These are phyloP conservation scores for Leishmania guyanensis DNA, from an alignment of 208 protist genomes.

Conservation along the genomic window DNA sequence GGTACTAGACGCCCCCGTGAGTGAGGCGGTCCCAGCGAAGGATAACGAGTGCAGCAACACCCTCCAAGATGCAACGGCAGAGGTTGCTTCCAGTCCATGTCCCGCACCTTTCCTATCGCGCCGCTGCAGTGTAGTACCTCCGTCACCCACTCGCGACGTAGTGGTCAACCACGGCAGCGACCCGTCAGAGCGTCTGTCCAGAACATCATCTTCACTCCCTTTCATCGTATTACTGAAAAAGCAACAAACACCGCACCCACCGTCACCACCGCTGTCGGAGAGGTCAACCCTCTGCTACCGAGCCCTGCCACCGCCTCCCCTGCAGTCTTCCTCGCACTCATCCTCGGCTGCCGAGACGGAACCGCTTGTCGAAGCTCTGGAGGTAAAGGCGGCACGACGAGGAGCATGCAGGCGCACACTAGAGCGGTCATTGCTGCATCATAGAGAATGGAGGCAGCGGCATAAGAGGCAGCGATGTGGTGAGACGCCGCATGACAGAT, in stretches of 20 bases:
- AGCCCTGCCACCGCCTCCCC: neutral
- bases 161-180: neutral
- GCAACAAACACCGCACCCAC: neutral
- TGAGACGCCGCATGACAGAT: no score
- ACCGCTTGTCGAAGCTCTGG: slow-evolving; percentile 1
- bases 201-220: neutral
- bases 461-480: neutral
- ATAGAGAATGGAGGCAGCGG: neutral
- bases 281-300: neutral
- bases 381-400: neutral
- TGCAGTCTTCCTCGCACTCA: neutral
- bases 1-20: neutral
- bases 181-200: neutral
- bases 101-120: neutral
- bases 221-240: neutral
- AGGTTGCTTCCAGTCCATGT: neutral
- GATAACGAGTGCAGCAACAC: neutral
- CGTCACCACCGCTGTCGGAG: neutral
- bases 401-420: neutral
- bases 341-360: neutral
- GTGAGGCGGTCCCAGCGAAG: neutral
- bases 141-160: neutral
- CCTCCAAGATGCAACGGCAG: neutral
- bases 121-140: neutral
- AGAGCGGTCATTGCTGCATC: neutral